Evolutionary conservation across 1,284 basidiomycete genomes (phyloP), one percentile per base, ranked within the genome.

Genomic region (Cutaneotrichosporon sp.): DNA sequence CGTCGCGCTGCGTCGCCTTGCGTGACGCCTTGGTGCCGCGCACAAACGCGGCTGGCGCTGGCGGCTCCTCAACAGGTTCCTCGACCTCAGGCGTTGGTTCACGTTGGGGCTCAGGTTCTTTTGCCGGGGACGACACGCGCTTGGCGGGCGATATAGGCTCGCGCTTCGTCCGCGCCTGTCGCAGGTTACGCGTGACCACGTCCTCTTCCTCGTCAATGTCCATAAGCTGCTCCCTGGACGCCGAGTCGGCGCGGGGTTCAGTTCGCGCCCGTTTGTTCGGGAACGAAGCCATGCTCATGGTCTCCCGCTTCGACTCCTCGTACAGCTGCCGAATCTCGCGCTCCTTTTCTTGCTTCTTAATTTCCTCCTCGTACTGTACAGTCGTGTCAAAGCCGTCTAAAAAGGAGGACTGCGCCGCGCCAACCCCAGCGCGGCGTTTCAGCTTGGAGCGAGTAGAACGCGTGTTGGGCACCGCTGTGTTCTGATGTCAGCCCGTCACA

Each of bases 311-410:
- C 10, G 64, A 41, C 52, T 68, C 56, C 53, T 71, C 69, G 44
- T 73, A 73, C 35, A 73, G 51, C 50, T 66, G 57, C 9, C 62
- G 55, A 12, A 65, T 64, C 52, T 67, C 63, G 8, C 57, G 57
- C n/a, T 58, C 60, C 5, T 50, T 55, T 42, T 68, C 64, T 49
- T 67, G 59, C 20, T 59, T 55, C 53, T 65, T 55, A 8, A 52
- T 42, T 20, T 58, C 56, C 8, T 51, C 52, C 33, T 60, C 59
- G 26, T 61, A 56, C n/a, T 52, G 52, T 20, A 65, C 50, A 2
- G 52, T 46, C 4, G 53, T 52, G 45, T 60, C 59, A 13, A 60
- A 37, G n/a, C 41, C 59, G 37, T 58, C 49, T 23, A 62, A 52
- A 18, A 56, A 49, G 0, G 60, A 52, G n/a, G 55, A 55, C 21